These are phyloP conservation scores for Neurospora pannonica DNA, from an alignment of 495 filamentous ascomycete genomes.

Conservation along the genomic window DNA sequence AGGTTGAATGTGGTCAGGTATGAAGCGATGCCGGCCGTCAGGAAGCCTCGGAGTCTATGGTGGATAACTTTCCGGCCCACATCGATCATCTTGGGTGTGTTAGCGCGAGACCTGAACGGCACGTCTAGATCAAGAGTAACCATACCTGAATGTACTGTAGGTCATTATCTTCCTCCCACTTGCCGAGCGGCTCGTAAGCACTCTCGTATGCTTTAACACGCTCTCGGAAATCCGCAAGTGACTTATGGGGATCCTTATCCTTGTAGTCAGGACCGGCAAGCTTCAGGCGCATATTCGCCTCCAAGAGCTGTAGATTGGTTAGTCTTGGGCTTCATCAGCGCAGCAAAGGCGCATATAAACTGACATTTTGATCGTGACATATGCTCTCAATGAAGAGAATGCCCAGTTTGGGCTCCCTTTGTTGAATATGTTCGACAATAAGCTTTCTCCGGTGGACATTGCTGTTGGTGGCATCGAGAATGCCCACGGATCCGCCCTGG, in stretches of 20 bases:
- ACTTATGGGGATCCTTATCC: slow-evolving; percentile 74
- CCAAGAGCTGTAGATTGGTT: slow-evolving; percentile 48
- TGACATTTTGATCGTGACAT: slow-evolving; percentile 65
- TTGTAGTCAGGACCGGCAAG: slow-evolving; percentile 96
- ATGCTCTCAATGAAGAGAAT: slow-evolving; percentile 91
- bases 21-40: slow-evolving; percentile 81
- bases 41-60: slow-evolving; percentile 82
- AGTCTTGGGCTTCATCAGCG: background rate
- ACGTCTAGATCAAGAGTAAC: background rate
- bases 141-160: slow-evolving; percentile 79
- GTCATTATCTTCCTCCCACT: slow-evolving; percentile 79
- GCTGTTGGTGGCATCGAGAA: slow-evolving; percentile 95
- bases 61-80: slow-evolving; percentile 90
- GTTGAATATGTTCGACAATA: slow-evolving; percentile 72
- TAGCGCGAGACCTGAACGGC: background rate
- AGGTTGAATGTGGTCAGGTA: slow-evolving; percentile 96
- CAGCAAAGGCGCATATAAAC: slow-evolving; percentile 4
- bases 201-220: slow-evolving; percentile 89
- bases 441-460: slow-evolving; percentile 75
- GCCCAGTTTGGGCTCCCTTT: slow-evolving; percentile 75
- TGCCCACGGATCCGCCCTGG: slow-evolving; percentile 84
- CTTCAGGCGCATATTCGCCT: slow-evolving; percentile 96
- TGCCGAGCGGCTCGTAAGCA: slow-evolving; percentile 82
- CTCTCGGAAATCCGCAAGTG: slow-evolving; percentile 84
- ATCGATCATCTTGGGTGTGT: slow-evolving; percentile 70